Base-by-base conservation (phyloP, 2,329 filamentous ascomycete species). In the Zarea fungicola region DNA sequence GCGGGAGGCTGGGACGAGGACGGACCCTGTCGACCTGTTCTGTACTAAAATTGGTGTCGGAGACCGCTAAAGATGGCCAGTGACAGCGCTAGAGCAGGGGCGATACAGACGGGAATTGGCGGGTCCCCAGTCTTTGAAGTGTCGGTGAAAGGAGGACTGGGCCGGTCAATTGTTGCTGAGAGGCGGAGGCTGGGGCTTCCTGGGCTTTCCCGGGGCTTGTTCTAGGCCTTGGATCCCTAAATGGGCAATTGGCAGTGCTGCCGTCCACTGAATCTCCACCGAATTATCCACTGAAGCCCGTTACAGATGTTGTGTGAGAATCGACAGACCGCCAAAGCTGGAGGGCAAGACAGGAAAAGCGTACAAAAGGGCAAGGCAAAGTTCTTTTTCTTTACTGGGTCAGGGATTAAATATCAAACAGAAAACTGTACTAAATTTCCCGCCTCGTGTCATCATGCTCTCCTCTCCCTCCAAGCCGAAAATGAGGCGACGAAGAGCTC, bases 241-340 rank as follows among this genome's bases (percentile, higher is more conserved):
- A n/a, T n/a, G n/a, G n/a, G n/a, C n/a, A n/a, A n/a, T n/a, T n/a
- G n/a, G n/a, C n/a, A 29, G 26, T 29, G 26, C 7, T 7, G 26
- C 26, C 26, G 41, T 32, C 42, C 34, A 28, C 43, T 46, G 31
- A 18, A 44, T 11, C 22, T 44, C 42, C 42, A 44, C 42, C 7
- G 23, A 6, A 14, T 21, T 44, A 44, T 23, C 42, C 42, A 44
- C 42, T 44, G 22, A 26, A 44, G n/a, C 22, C 42, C 31, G 42
- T n/a, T 19, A 13, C n/a, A 19, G 41, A 34, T 28, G 41, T 32
- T 35, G 13, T 8, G 42, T 29, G 29, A 22, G 42, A 35, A 44
- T 44, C 42, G 22, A 44, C 42, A 36, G 42, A 44, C 42, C 42
- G 42, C 42, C 22, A 44, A 11, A 44, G n/a, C n/a, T n/a, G n/a